Evolutionary conservation across 208 protist genomes (phyloP), one percentile per base, ranked within the genome.

Genomic region (Crithidia thermophila): DNA sequence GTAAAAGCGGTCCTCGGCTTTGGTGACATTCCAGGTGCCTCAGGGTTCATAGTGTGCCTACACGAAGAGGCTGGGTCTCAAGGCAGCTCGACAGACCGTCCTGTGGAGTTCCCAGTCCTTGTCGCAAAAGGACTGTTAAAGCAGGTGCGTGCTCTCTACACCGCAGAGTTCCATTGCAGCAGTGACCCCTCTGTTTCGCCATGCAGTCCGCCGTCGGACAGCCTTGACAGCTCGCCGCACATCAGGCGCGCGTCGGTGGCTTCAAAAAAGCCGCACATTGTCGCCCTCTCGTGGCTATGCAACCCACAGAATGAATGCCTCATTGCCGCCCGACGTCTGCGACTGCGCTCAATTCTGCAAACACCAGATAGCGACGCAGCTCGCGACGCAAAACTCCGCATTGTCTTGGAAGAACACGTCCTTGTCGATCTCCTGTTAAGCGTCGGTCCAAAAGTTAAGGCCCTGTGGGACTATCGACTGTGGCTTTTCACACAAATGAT

Each of bases 401-500:
- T 49, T 0, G 57, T 74, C n/a, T 8, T 91, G 20, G 62, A 78
- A 42, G 85, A 88, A 36, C 34, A 75, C 16, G 42, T 85, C 23
- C 56, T 91, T 9, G 60, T 72, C 2, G 77, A 83, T 20, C 71
- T 91, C 14, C 39, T 88, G 2, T 36, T 91, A 3, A 85, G 74
- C 63, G 57, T 67, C 16, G 37, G 60, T 37, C 56, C 76, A 20
- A 91, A 91, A 45, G 42, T 56, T 3, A 76, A 80, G n/a, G 61
- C 60, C 3, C 49, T 91, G 27, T 91, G 85, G 82, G 67, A 77
- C 42, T 50, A 87, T 59, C 82, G 85, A n/a, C 62, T 60, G 31
- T 87, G 81, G 79, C 37, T 91, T 16, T 49, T 67, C 40, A 56
- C 39, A 16, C 51, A 64, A 7, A 43, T 90, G 20, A 6, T 75